phyloP scores from a whole-genome alignment of 1,284 basidiomycete species.

The Ceratobasidium sp. region DNA sequence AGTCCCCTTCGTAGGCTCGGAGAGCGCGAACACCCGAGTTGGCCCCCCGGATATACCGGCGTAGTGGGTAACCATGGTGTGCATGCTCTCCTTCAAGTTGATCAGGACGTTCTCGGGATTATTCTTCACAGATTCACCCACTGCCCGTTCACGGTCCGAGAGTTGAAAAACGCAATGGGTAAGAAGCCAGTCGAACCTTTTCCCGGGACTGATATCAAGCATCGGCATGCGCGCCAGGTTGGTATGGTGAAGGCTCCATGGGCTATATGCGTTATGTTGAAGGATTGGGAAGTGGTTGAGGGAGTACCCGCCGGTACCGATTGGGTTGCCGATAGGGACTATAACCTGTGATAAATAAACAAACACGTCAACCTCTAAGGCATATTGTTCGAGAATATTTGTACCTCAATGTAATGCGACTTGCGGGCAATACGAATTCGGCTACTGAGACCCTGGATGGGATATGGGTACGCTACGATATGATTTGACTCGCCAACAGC shows the following conservation, averaged over 20 bases:
- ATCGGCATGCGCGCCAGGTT: slow-evolving; percentile 49
- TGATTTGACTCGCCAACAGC: slow-evolving; percentile 50
- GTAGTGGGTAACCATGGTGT: slow-evolving; percentile 51
- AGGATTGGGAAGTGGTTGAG: slow-evolving; percentile 54
- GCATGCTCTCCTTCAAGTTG: slow-evolving; percentile 51
- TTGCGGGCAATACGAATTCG: slow-evolving; percentile 63
- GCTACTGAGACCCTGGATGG: slow-evolving; percentile 53
- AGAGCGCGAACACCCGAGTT: slow-evolving; percentile 52
- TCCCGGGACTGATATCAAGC: slow-evolving; percentile 44
- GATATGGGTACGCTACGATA: slow-evolving; percentile 54
- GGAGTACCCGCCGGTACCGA: slow-evolving; percentile 49
- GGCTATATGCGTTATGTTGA: neutral
- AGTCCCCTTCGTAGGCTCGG: slow-evolving; percentile 48
- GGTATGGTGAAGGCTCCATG: slow-evolving; percentile 54
- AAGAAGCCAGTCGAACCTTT: slow-evolving; percentile 48
- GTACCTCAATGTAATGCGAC: slow-evolving; percentile 65
- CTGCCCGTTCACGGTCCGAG: slow-evolving; percentile 51
- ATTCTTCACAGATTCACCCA: slow-evolving; percentile 47
- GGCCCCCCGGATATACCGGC: slow-evolving; percentile 47
- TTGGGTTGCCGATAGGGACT: slow-evolving; percentile 49
- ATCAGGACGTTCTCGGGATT: slow-evolving; percentile 47
- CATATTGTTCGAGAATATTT: slow-evolving; percentile 26
- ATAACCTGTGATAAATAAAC: slow-evolving; percentile 50
- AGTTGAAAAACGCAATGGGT: slow-evolving; percentile 51
- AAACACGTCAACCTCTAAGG: slow-evolving; percentile 29